phyloP scores from a whole-genome alignment of 2,329 filamentous ascomycete genomes.

The Beauveria sp. region DNA sequence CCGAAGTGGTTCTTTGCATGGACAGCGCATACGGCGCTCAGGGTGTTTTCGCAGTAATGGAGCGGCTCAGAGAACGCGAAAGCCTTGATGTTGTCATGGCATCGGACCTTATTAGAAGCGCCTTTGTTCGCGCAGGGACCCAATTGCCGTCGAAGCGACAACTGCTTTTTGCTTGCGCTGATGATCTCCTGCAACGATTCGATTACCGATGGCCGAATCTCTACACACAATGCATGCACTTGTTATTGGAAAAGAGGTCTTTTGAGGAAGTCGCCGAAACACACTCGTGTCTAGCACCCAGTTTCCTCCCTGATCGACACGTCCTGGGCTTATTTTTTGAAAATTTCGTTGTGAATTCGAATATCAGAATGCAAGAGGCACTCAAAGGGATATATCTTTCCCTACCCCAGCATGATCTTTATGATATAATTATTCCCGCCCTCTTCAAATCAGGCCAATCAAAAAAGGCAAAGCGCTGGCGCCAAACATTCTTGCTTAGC shows the following conservation, averaged over 20 bases:
- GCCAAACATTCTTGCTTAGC: conserved; percentile 31
- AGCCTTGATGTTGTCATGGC: background rate
- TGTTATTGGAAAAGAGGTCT: conserved; percentile 30
- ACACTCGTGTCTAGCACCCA: conserved; percentile 38
- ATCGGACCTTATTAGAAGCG: background rate
- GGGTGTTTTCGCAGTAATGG: background rate
- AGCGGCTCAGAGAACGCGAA: background rate
- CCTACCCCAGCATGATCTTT: conserved; percentile 36
- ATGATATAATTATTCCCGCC: conserved; percentile 44
- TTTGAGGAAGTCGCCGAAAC: conserved; percentile 31
- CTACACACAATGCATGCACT: conserved; percentile 39
- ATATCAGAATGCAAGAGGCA: conserved; percentile 29
- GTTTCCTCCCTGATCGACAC: conserved; percentile 33
- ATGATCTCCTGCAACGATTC: conserved; percentile 29
- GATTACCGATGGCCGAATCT: conserved; percentile 41
- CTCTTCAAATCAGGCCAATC: conserved; percentile 41
- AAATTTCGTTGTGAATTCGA: conserved; percentile 33
- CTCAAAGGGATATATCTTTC: conserved; percentile 39
- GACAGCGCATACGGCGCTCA: background rate
- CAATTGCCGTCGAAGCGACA: conserved; percentile 19
- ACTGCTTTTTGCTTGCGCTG: conserved; percentile 20
- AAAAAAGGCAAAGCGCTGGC: conserved; percentile 39
- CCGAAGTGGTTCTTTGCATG: background rate
- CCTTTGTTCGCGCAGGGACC: conserved; percentile 18
- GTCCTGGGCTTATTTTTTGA: conserved; percentile 37